phyloP scores from a whole-genome alignment of 1,284 basidiomycete genomes.

The Peniophora sp. region DNA sequence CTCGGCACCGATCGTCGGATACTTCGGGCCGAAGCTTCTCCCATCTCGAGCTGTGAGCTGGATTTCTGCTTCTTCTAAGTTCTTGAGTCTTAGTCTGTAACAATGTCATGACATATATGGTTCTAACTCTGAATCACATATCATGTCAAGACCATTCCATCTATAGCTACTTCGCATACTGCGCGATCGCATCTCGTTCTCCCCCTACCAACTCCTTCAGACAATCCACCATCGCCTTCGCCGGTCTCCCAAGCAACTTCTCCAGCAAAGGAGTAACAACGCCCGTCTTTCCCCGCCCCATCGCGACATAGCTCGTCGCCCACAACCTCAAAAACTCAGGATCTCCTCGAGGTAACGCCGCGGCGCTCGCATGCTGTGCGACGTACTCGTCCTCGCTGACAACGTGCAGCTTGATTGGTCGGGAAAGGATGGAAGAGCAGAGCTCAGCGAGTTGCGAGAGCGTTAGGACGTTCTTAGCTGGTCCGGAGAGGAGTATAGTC shows the following conservation, averaged over 20 bases:
- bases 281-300: slow-evolving; percentile 19
- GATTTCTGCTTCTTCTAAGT: no score
- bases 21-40: no score
- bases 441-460: slow-evolving; percentile 16
- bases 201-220: slow-evolving; percentile 9
- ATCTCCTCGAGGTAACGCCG: slow-evolving; percentile 12
- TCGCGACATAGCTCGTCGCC: slow-evolving; percentile 23
- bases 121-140: no score
- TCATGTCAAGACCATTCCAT: no score
- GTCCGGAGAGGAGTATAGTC: slow-evolving; percentile 20
- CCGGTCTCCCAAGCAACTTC: slow-evolving; percentile 17
- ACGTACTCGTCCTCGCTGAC: slow-evolving; percentile 21
- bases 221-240: slow-evolving; percentile 18
- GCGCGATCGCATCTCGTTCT: neutral
- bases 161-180: slow-evolving; percentile 1
- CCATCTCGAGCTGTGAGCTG: no score
- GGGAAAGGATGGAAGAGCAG: slow-evolving; percentile 15
- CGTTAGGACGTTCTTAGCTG: slow-evolving; percentile 13
- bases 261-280: slow-evolving; percentile 20
- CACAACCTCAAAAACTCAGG: slow-evolving; percentile 20
- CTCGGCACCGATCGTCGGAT: no score
- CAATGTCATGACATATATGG: no score
- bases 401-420: slow-evolving; percentile 12
- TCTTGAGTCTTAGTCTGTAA: no score
- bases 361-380: slow-evolving; percentile 8